These are phyloP conservation scores for Rhizodiscina lignyota DNA, from an alignment of 495 filamentous ascomycete genomes.

Conservation along the genomic window DNA sequence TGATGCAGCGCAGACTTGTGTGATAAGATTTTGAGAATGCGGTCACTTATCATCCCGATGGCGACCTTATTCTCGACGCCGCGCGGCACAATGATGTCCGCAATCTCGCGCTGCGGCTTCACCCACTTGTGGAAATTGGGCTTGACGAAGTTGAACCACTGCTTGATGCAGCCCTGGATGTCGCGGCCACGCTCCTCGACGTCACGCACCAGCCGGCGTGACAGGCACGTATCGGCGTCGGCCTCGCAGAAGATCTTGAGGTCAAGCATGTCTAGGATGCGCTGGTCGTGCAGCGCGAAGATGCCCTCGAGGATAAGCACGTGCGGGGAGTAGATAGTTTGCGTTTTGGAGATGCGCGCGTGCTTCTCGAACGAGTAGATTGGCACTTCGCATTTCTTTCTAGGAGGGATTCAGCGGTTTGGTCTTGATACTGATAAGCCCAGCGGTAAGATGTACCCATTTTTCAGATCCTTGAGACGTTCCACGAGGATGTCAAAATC, in stretches of 20 bases:
- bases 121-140: constrained; percentile 86
- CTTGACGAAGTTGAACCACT: constrained; percentile 93
- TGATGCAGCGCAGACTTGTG: constrained; percentile 78
- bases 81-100: constrained; percentile 80
- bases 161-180: constrained; percentile 89
- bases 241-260: constrained; percentile 97
- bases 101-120: constrained; percentile 59
- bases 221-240: constrained; percentile 85
- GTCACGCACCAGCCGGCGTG: constrained; percentile 76
- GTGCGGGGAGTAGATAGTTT: constrained; percentile 85
- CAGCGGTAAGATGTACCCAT: constrained; percentile 69
- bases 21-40: constrained; percentile 65
- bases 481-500: constrained; percentile 85
- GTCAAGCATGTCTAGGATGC: constrained; percentile 76
- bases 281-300: constrained; percentile 76
- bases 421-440: constrained; percentile 1
- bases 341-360: constrained; percentile 60
- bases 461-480: constrained; percentile 66
- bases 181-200: constrained; percentile 70
- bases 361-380: constrained; percentile 93
- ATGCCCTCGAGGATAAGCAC: constrained; percentile 94
- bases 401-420: constrained; percentile 20
- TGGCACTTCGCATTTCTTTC: constrained; percentile 83
- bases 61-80: constrained; percentile 88
- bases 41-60: constrained; percentile 85